A percentile compares a stretch with the other conserved stretches of the same genome.
These are phyloP conservation scores for Trichosporon ovoides DNA, from an alignment of 1,284 basidiomycete genomes.

Conservation along the genomic window DNA sequence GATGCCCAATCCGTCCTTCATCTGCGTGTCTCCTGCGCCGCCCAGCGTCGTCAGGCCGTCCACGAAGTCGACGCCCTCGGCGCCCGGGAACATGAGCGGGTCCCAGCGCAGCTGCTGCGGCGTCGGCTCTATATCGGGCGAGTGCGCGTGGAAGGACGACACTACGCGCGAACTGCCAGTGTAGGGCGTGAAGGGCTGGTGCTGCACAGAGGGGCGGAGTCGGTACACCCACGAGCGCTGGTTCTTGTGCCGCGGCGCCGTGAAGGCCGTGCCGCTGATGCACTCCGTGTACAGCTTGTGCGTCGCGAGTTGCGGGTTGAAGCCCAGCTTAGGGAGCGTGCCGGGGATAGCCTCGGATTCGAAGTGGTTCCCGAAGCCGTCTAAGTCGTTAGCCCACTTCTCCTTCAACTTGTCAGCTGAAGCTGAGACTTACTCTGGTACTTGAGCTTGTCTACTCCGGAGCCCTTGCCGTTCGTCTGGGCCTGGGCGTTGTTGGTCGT, in stretches of 20 bases:
- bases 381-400: too few relatives aligned
- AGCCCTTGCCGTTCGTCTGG: not conserved
- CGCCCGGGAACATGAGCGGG: constrained; percentile 49
- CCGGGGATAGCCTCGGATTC: constrained; percentile 10
- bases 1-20: constrained; percentile 59
- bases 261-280: constrained; percentile 58
- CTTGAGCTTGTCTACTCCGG: not conserved
- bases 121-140: constrained; percentile 43
- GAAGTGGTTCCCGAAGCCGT: constrained; percentile 16
- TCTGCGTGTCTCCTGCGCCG: constrained; percentile 61
- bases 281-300: constrained; percentile 58
- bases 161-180: not conserved
- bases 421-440: not conserved
- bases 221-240: constrained; percentile 49
- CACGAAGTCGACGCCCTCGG: constrained; percentile 55
- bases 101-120: constrained; percentile 63
- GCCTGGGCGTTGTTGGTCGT: too few relatives aligned
- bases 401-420: too few relatives aligned
- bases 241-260: constrained; percentile 55
- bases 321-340: constrained; percentile 55
- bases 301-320: constrained; percentile 59
- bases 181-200: constrained; percentile 35
- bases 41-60: constrained; percentile 61
- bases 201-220: constrained; percentile 61
- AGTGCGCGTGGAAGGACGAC: constrained; percentile 10